phyloP scores from a whole-genome alignment of 148 eudicot species.

The Diospyros lotus region DNA sequence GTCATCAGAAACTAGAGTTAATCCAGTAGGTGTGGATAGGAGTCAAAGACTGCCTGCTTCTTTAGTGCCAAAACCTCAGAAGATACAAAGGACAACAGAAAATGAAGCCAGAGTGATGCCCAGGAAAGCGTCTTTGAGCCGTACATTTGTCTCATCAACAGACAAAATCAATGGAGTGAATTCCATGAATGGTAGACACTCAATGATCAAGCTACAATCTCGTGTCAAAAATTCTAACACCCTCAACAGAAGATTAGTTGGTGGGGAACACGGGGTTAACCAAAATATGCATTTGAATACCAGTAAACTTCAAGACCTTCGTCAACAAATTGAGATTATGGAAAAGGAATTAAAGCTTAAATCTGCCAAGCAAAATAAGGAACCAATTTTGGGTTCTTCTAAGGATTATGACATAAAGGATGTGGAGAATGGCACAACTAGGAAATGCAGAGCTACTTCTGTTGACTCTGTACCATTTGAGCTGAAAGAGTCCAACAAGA shows the following conservation, averaged over 20 bases:
- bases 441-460: slow-evolving; percentile 22
- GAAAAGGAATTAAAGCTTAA: slow-evolving; percentile 63
- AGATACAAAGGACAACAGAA: slow-evolving; percentile 18
- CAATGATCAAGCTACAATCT: slow-evolving; percentile 24
- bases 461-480: slow-evolving; percentile 24
- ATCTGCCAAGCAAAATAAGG: slow-evolving; percentile 33
- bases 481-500: slow-evolving; percentile 35
- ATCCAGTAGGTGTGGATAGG: slow-evolving; percentile 16
- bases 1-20: slow-evolving; percentile 13
- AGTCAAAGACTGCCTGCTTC: slow-evolving; percentile 30
- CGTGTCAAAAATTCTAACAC: slow-evolving; percentile 24
- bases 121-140: slow-evolving; percentile 34
- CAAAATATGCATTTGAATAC: slow-evolving; percentile 30
- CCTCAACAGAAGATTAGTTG: slow-evolving; percentile 21
- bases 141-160: slow-evolving; percentile 32
- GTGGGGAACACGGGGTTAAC: slow-evolving; percentile 27
- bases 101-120: slow-evolving; percentile 29
- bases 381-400: slow-evolving; percentile 25
- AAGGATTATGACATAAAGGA: slow-evolving; percentile 23
- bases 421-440: slow-evolving; percentile 21
- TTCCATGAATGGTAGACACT: slow-evolving; percentile 24
- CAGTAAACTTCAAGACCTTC: slow-evolving; percentile 59
- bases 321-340: slow-evolving; percentile 53
- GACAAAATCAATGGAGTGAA: slow-evolving; percentile 30
- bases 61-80: slow-evolving; percentile 25